phyloP scores from a whole-genome alignment of 2,329 filamentous ascomycete genomes.

The Talaromyces atroroseus region DNA sequence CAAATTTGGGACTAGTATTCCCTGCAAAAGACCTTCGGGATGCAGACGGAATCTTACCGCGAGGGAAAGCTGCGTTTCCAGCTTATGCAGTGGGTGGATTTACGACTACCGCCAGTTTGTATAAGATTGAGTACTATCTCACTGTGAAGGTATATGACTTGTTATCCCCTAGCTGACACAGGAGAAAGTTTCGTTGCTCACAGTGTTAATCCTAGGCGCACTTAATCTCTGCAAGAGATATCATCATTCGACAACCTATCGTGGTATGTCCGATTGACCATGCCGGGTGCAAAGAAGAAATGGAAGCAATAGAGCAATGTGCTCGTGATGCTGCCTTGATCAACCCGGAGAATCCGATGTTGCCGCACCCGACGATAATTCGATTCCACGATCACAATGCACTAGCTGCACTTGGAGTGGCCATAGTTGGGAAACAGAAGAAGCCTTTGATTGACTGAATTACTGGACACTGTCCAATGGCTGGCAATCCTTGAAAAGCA shows the following conservation, averaged over 20 bases:
- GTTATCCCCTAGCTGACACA: slow-evolving; percentile 4
- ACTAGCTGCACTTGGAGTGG: slow-evolving; percentile 55
- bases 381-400: slow-evolving; percentile 66
- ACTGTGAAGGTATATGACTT: slow-evolving; percentile 73
- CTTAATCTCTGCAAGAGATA: slow-evolving; percentile 81
- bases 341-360: slow-evolving; percentile 82
- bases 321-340: slow-evolving; percentile 87
- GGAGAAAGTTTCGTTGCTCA: slow-evolving; percentile 13
- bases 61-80: slow-evolving; percentile 81
- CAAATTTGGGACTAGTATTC: slow-evolving; percentile 85
- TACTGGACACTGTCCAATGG: not conserved
- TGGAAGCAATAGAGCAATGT: slow-evolving; percentile 95
- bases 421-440: slow-evolving; percentile 57
- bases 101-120: slow-evolving; percentile 86
- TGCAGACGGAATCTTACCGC: slow-evolving; percentile 76
- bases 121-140: slow-evolving; percentile 97
- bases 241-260: slow-evolving; percentile 82
- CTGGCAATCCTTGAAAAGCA: not conserved
- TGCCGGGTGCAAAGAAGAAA: slow-evolving; percentile 93
- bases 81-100: slow-evolving; percentile 85
- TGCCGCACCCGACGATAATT: slow-evolving; percentile 81
- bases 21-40: slow-evolving; percentile 85
- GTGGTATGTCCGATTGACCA: slow-evolving; percentile 95
- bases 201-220: slow-evolving; percentile 58
- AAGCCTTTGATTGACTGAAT: slow-evolving; percentile 62